These are phyloP conservation scores for Ustilago sp. DNA, from an alignment of 1,284 basidiomycete species.

Conservation along the genomic window DNA sequence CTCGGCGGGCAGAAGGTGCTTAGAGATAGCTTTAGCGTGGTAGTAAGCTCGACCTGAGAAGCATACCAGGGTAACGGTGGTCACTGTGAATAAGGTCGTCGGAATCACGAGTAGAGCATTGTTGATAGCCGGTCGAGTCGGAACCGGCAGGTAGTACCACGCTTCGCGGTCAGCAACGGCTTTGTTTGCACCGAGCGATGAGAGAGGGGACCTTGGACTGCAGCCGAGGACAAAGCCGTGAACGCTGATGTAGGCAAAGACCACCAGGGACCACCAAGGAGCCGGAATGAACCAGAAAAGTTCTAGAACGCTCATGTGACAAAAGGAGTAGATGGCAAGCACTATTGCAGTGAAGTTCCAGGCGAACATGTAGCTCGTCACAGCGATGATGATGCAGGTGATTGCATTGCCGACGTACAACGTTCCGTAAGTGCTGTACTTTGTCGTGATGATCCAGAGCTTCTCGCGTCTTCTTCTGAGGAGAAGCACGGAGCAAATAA, in stretches of 20 bases:
- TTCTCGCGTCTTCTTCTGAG: constrained; percentile 25
- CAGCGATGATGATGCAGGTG: constrained; percentile 10
- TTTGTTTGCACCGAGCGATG: neutral
- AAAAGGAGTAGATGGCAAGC: neutral
- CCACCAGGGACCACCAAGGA: constrained; percentile 25
- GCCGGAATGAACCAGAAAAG: constrained; percentile 34
- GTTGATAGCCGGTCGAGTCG: neutral
- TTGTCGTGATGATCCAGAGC: constrained; percentile 29
- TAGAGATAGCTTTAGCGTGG: constrained; percentile 5
- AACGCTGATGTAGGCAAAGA: constrained; percentile 15
- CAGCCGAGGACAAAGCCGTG: constrained; percentile 24
- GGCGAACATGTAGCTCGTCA: constrained; percentile 13
- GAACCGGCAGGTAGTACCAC: constrained; percentile 15
- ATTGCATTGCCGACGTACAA: constrained; percentile 33
- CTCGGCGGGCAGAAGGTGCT: constrained; percentile 1
- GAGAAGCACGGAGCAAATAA: constrained; percentile 25
- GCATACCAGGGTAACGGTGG: constrained; percentile 1
- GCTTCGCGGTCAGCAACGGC: neutral
- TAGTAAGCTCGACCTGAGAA: constrained; percentile 5
- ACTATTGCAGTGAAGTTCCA: constrained; percentile 6
- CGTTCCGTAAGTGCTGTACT: constrained; percentile 8
- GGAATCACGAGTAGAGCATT: constrained; percentile 20
- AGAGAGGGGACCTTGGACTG: constrained; percentile 21
- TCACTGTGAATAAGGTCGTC: neutral
- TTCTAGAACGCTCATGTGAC: neutral